Evolutionary conservation across 768 basidiomycete genomes (phyloP), one percentile per base, ranked within the genome.

Genomic region (Mycena latifolia): DNA sequence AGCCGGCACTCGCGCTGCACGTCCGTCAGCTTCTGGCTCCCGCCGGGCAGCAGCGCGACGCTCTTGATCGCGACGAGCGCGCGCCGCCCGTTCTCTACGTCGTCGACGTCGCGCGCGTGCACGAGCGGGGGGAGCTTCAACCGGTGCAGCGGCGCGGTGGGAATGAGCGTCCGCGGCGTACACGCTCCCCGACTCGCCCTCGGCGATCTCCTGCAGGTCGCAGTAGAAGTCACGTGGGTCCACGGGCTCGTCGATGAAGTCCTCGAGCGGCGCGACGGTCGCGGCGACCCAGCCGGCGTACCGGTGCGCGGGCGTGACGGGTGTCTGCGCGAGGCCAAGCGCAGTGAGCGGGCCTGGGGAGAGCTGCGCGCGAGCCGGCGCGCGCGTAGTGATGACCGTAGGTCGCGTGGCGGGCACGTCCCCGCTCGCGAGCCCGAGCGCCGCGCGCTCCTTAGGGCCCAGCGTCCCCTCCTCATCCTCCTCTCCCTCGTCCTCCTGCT

Each of bases 131-230:
- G 80, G 1, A 87, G 74, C 61, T 76, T 77, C 37, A 86, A 79
- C 63, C 77, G 80, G 43, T 76, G 58, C 67, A 57, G 76, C 73
- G 43, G 78, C 73, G 51, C 87, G 72, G 8, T 77, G 73, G 8
- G 86, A 6, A 51, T 11, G 3, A 70, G 31, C 27, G 39, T n/a
- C 41, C 31, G 69, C 86, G 24, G 83, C 79, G 69, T 76, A 86
- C 22, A 95, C 91, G 2, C 86, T 89, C 5, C 94, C 94, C 45
- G 86, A 91, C 73, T 94, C 93, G 33, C 94, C 93, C 74, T 94
- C 91, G 0, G 92, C 93, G 29, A 95, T 90, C 77, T 94, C 93
- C 58, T 85, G 86, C 50, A 94, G 79, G 65, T 92, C 87, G 11
- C 82, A 77, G 75, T 92, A 94, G 62, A 86, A 84, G 5, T 85